phyloP scores from a whole-genome alignment of 192 early-diverging fungal species.

The Rhizoclosmatium globosum region DNA sequence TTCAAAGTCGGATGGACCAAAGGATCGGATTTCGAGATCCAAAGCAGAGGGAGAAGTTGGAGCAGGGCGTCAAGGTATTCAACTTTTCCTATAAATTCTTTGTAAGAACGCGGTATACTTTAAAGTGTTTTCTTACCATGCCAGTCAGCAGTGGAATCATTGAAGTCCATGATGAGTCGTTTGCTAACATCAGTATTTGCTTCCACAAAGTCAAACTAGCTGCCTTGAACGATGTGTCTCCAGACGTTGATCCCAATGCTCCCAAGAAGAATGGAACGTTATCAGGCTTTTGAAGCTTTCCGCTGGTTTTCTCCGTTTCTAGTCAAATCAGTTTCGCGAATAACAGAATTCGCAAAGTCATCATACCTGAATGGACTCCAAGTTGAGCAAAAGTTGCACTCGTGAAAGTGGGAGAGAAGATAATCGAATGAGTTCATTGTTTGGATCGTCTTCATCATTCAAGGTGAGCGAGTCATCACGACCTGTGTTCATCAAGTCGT shows the following conservation, averaged over 20 bases:
- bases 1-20: slow-evolving; percentile 72
- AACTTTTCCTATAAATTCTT: slow-evolving; percentile 68
- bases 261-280: slow-evolving; percentile 95
- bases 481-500: slow-evolving; percentile 9
- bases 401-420: slow-evolving; percentile 82
- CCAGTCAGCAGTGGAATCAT: slow-evolving; percentile 69
- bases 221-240: slow-evolving; percentile 54
- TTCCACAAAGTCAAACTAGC: slow-evolving; percentile 45
- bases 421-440: slow-evolving; percentile 85
- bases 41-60: slow-evolving; percentile 74
- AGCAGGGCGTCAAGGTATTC: slow-evolving; percentile 73
- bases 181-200: slow-evolving; percentile 42
- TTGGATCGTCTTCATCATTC: background rate
- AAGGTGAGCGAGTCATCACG: slow-evolving; percentile 8
- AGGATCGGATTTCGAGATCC: slow-evolving; percentile 85
- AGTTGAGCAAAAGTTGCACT: slow-evolving; percentile 90
- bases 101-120: background rate
- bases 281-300: slow-evolving; percentile 90
- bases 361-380: slow-evolving; percentile 85
- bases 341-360: background rate
- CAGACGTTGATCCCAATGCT: slow-evolving; percentile 75
- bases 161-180: slow-evolving; percentile 57
- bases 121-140: slow-evolving; percentile 59
- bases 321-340: background rate
- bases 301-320: slow-evolving; percentile 89